Base-by-base conservation (phyloP, 306 rosid genomes). In the Dryas drummondii region DNA sequence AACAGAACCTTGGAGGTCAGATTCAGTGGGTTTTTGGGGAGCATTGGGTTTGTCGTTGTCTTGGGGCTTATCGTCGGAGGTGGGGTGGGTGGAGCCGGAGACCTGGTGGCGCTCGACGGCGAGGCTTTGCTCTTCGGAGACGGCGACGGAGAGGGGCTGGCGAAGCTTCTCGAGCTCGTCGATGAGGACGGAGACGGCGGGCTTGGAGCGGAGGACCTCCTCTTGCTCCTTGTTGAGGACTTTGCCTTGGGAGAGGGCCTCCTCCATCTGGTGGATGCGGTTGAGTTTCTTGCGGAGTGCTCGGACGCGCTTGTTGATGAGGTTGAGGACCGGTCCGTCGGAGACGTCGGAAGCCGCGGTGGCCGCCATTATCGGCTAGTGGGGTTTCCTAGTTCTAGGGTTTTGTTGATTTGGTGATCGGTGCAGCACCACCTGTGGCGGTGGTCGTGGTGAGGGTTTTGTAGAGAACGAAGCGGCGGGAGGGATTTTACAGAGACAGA, bases 151-250 rank as follows among this genome's bases (percentile, higher is more conserved):
- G 63, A 96, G 89, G 12, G 99, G 99, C 42, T 85, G 93, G 1
- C 96, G 97, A 17, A 96, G 93, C 87, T 96, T 96, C 80, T 96
- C 99, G 59, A 96, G 84, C 76, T 96, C 99, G 41, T 96, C 99
- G 80, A 96, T 89, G 46, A 75, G 87, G 0, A 75, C 86, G 11
- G 58, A 0, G 46, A 92, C 84, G 15, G 82, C 70, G 68, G 99
- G 82, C 57, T 96, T 96, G 10, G 99, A 87, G 67, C 96, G 93
- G 41, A 96, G 96, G 55, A 89, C 87, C 6, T 90, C 97, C 47
- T 90, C 88, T 62, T 96, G 99, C 41, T 96, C 99, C 59, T 86
- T 90, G 87, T 90, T 92, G 68, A 96, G 82, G 2, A 57, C 67
- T 45, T 90, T 96, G 2, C 99, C 99, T 19, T 89, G 96, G 11